Evolutionary conservation across 305 asterid species (phyloP).

Genomic region (Fraxinus floribunda): DNA sequence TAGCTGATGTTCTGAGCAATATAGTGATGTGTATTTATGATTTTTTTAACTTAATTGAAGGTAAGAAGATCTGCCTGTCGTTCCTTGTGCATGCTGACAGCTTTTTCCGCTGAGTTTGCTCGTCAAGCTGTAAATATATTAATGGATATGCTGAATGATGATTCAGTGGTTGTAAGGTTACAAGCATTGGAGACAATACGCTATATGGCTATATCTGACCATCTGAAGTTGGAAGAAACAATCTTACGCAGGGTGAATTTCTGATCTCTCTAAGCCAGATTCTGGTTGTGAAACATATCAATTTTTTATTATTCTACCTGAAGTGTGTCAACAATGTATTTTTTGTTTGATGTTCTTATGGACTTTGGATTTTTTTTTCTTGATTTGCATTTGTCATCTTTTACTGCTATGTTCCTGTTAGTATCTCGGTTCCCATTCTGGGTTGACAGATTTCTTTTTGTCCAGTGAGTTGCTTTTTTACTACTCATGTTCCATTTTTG

Average conservation of each 20-base stretch:
- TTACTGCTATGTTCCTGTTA: neutral
- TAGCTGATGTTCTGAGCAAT: constrained; percentile 21
- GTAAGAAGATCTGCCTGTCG: constrained; percentile 87
- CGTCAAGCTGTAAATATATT: constrained; percentile 46
- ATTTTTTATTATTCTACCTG: neutral
- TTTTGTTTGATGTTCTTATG: neutral
- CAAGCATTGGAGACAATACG: constrained; percentile 79
- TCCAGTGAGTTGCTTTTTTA: neutral
- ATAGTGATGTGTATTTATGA: constrained; percentile 27
- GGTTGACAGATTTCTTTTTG: neutral
- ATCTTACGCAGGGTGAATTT: constrained; percentile 69
- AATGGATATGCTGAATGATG: constrained; percentile 80
- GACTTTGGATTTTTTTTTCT: neutral
- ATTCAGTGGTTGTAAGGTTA: constrained; percentile 59
- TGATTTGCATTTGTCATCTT: neutral
- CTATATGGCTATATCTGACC: constrained; percentile 47
- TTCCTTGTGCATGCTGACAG: constrained; percentile 62
- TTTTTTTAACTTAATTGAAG: constrained; percentile 41
- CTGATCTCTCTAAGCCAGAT: constrained; percentile 13
- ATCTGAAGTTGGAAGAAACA: constrained; percentile 56
- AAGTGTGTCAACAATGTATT: neutral
- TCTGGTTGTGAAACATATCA: neutral
- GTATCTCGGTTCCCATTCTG: neutral
- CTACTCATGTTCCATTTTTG: neutral
- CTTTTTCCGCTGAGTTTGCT: constrained; percentile 63